Base-by-base conservation (phyloP, 164 flowering plant species). In the Sedum album region DNA sequence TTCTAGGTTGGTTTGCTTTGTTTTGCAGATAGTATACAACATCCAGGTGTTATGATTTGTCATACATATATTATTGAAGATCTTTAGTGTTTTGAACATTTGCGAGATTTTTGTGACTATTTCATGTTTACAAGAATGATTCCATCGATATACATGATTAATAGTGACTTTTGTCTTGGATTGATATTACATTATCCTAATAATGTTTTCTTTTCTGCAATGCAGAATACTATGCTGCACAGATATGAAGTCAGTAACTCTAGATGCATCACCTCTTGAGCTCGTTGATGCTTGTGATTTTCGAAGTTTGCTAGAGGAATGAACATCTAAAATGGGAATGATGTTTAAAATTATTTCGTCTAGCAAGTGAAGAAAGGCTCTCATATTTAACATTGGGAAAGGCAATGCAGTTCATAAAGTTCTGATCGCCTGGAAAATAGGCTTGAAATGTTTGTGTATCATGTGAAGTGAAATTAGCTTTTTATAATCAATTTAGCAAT, bases 1-100 rank as follows among this genome's bases (percentile, higher is more conserved):
- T 28, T 57, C 28, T n/a, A 7, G 31, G n/a, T n/a, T n/a, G n/a
- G n/a, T 20, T 28, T 57, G 31, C 8, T 23, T 51, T 57, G 31
- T 57, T 57, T 57, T 57, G 62, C 62, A 57, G 62, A 57, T 28
- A 11, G 62, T 30, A 26, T 57, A 25, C 62, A 15, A 28, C 33
- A 14, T 11, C 60, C 62, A 57, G 62, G 31, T 57, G 62, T 57
- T 57, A 57, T 28, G 33, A 57, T 57, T 13, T 14, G 33, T 15
- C 33, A 57, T 57, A 9, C 62, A 13, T 28, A 11, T 23, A 26
- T 2, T 20, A 13, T 57, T 28, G 17, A 28, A 57, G 18, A 26
- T 55, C 26, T 25, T 15, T n/a, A 23, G 5, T 44, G 61, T 55
- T 57, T 57, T 57, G 62, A 20, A 14, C 6, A 17, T 11, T 28